Conservation (phyloP, 2,329 filamentous ascomycete species). For the Microcyclosporella mali region DNA sequence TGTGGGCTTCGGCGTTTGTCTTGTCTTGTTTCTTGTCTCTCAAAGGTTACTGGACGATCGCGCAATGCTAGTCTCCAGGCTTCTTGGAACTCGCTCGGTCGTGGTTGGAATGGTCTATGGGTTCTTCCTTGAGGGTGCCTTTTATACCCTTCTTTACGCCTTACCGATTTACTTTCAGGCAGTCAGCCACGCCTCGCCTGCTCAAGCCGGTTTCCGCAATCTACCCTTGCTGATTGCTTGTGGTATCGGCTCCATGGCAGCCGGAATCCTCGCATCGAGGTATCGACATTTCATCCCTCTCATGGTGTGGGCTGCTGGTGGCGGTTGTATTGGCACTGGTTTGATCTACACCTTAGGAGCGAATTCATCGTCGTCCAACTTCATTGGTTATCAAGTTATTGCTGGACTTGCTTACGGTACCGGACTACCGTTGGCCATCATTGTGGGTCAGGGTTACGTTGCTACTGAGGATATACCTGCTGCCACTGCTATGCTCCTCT, state of each 20-base stretch:
- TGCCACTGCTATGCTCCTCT: slow-evolving; percentile 34
- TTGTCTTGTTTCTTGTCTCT: slow-evolving; percentile 33
- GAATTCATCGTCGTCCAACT: slow-evolving; percentile 32
- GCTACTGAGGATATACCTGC: slow-evolving; percentile 32
- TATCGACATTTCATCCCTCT: neutral
- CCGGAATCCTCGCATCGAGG: neutral
- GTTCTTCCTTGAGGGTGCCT: neutral
- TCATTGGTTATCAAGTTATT: slow-evolving; percentile 45
- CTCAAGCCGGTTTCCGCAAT: slow-evolving; percentile 41
- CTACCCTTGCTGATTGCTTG: slow-evolving; percentile 27
- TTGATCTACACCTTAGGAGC: slow-evolving; percentile 39
- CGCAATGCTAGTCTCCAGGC: slow-evolving; percentile 34
- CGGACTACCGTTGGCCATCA: slow-evolving; percentile 36
- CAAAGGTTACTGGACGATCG: slow-evolving; percentile 30
- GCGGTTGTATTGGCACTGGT: slow-evolving; percentile 24
- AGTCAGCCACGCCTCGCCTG: slow-evolving; percentile 34
- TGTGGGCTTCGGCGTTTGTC: slow-evolving; percentile 26
- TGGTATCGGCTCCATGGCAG: neutral
- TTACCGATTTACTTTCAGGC: slow-evolving; percentile 40
- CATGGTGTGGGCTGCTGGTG: neutral
- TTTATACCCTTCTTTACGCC: slow-evolving; percentile 22
- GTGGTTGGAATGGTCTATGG: slow-evolving; percentile 23
- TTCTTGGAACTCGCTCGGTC: slow-evolving; percentile 29
- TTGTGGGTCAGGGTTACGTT: slow-evolving; percentile 33
- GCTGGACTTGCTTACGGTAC: slow-evolving; percentile 39